phyloP scores from a whole-genome alignment of 495 filamentous ascomycete species.

The Daldinia decipiens region DNA sequence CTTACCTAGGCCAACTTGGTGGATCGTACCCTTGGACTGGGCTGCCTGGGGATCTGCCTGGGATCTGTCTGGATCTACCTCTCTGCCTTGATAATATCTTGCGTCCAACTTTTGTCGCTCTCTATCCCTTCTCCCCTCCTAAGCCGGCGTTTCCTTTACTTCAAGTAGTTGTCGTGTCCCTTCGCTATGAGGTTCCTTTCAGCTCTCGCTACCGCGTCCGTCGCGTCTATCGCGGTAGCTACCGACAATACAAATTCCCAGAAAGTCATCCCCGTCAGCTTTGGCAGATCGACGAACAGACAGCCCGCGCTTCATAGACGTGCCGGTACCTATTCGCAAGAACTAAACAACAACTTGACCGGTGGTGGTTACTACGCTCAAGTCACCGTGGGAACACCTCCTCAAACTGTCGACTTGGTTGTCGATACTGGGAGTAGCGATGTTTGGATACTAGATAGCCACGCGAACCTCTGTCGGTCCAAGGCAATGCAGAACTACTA shows the following conservation, averaged over 20 bases:
- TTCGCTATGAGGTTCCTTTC: conserved; percentile 38
- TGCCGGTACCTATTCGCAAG: conserved; percentile 49
- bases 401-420: conserved; percentile 63
- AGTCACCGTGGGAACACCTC: conserved; percentile 74
- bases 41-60: conserved; percentile 6
- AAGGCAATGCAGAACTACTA: conserved; percentile 47
- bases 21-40: conserved; percentile 1
- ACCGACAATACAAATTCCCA: conserved; percentile 27
- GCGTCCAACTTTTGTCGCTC: background rate
- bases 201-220: conserved; percentile 19
- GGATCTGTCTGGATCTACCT: background rate
- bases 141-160: background rate
- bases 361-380: conserved; percentile 71
- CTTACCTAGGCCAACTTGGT: background rate
- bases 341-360: conserved; percentile 59
- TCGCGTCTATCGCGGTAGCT: conserved; percentile 18
- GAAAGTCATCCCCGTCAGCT: conserved; percentile 42
- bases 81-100: background rate
- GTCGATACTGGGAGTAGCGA: conserved; percentile 90
- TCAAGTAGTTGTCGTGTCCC: background rate
- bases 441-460: conserved; percentile 70
- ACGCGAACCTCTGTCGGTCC: conserved; percentile 57
- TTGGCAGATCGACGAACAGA: conserved; percentile 31
- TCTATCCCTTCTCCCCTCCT: background rate
- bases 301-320: conserved; percentile 34